Conservation (phyloP, 176 grass and related monocot species). For the Thinopyrum elongatum region DNA sequence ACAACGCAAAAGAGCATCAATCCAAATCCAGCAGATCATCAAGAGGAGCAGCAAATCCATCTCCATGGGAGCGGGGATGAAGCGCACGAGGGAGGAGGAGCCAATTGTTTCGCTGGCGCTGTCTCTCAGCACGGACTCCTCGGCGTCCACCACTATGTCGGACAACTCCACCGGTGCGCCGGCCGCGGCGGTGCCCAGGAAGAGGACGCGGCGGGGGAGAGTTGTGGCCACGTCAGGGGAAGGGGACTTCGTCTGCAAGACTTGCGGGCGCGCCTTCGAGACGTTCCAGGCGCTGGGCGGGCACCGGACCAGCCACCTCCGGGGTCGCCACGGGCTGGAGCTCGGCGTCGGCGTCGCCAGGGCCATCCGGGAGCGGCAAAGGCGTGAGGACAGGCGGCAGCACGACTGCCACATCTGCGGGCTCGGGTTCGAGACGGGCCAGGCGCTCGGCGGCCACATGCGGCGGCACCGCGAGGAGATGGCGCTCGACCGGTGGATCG, state of each 20-base stretch:
- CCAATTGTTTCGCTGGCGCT: neutral
- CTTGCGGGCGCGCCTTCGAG: conserved; percentile 45
- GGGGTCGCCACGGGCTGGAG: conserved; percentile 21
- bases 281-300: conserved; percentile 65
- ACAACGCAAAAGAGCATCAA: neutral
- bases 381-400: neutral
- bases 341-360: conserved; percentile 27
- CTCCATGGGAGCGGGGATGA: neutral
- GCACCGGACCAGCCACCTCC: conserved; percentile 62
- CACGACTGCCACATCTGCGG: conserved; percentile 61
- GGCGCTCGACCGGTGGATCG: conserved; percentile 16
- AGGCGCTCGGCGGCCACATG: conserved; percentile 75
- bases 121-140: neutral
- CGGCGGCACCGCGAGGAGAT: conserved; percentile 45
- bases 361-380: conserved; percentile 20
- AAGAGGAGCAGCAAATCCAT: neutral
- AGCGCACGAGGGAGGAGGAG: neutral
- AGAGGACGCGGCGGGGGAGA: neutral
- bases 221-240: conserved; percentile 22
- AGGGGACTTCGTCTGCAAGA: conserved; percentile 55
- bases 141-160: neutral
- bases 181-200: rapidly evolving
- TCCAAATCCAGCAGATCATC: neutral
- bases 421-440: conserved; percentile 48
- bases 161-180: neutral